A percentile compares a stretch with the other conserved stretches of the same genome.
Conservation (phyloP, 352 stramenopile genomes). For the Globisporangium apiculatum region DNA sequence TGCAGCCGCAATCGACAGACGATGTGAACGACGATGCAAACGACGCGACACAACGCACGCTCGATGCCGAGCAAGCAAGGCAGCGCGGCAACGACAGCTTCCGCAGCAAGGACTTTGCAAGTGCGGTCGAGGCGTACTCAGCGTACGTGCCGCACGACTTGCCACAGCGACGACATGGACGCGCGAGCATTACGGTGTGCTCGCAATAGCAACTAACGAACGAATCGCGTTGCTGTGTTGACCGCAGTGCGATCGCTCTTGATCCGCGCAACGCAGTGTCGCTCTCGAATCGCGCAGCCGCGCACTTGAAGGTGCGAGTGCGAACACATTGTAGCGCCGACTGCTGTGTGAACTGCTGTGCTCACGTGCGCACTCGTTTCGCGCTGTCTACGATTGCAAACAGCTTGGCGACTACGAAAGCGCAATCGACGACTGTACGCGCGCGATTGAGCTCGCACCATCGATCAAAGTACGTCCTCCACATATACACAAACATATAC, state of each 20-base stretch:
- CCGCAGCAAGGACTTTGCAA: slow-evolving; percentile 22
- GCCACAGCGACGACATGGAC: too few species aligned
- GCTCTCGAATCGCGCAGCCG: slow-evolving; percentile 63
- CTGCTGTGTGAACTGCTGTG: too few species aligned
- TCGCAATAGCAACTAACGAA: too few species aligned
- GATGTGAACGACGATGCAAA: background rate
- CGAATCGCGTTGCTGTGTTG: too few species aligned
- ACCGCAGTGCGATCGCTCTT: slow-evolving; percentile 37
- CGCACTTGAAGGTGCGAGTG: slow-evolving; percentile 41
- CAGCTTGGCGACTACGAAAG: slow-evolving; percentile 33
- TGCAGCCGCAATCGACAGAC: slow-evolving; percentile 4
- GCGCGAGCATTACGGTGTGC: too few species aligned
- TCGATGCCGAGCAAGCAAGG: slow-evolving; percentile 19
- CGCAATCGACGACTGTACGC: slow-evolving; percentile 38
- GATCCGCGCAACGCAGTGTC: slow-evolving; percentile 30
- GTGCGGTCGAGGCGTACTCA: slow-evolving; percentile 42
- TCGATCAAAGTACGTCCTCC: slow-evolving; percentile 49
- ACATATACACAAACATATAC: background rate
- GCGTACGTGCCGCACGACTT: slow-evolving; percentile 10
- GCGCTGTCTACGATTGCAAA: background rate
- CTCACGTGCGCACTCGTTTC: background rate
- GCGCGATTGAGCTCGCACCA: slow-evolving; percentile 29
- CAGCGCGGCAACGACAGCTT: slow-evolving; percentile 57
- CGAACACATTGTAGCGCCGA: background rate
- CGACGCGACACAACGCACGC: background rate